Evolutionary conservation across 257 asterid species (phyloP).

Genomic region (Capsicum baccatum): DNA sequence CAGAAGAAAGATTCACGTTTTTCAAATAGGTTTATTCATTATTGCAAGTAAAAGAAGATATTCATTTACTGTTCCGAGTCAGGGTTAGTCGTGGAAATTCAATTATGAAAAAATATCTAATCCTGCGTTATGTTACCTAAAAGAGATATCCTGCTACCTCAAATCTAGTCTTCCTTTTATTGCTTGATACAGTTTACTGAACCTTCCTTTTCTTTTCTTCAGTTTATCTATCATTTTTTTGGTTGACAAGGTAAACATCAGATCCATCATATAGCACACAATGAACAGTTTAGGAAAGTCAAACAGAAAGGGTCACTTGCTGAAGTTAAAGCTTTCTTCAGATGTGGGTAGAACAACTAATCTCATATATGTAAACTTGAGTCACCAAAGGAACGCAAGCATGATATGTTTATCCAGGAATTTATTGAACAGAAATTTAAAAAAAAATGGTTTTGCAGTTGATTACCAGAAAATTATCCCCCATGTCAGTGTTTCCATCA

Average conservation of each 20-base stretch:
- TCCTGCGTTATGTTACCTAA: too few species aligned
- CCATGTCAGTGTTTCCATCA: neutral
- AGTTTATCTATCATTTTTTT: too few species aligned
- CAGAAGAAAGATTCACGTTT: too few species aligned
- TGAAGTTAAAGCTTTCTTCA: neutral
- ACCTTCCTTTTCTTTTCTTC: neutral
- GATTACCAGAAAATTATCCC: constrained; percentile 6
- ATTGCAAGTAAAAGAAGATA: too few species aligned
- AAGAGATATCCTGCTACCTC: too few species aligned
- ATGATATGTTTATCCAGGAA: neutral
- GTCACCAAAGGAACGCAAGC: neutral
- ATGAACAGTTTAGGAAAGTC: neutral
- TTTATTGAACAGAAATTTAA: neutral
- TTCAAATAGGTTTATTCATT: too few species aligned
- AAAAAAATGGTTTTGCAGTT: neutral
- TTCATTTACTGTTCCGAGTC: too few species aligned
- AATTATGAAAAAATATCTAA: too few species aligned
- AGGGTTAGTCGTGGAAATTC: too few species aligned
- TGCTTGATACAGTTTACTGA: neutral
- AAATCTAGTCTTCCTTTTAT: neutral
- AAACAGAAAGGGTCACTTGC: neutral
- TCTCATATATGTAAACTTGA: neutral
- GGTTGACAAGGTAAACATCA: neutral
- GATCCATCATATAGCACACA: neutral
- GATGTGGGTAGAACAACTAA: neutral